Conservation (phyloP, 148 eudicot species). For the Fallopia convolvulus region DNA sequence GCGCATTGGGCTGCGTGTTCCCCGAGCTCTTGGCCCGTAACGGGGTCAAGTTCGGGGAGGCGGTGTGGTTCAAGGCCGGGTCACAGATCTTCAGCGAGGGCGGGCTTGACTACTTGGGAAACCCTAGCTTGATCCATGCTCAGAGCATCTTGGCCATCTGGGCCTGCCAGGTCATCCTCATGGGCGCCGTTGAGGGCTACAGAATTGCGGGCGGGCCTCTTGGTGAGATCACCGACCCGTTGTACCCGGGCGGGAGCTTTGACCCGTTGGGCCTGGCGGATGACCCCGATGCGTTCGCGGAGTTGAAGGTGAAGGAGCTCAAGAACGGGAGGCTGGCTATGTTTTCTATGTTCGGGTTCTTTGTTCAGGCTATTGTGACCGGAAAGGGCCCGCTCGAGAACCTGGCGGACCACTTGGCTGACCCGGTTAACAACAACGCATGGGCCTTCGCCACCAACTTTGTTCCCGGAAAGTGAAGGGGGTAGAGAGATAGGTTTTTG, state of each 20-base stretch:
- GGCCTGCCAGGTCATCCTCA: constrained; percentile 31
- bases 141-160: constrained; percentile 35
- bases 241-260: constrained; percentile 31
- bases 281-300: constrained; percentile 33
- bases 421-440: constrained; percentile 32
- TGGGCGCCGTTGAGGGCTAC: constrained; percentile 36
- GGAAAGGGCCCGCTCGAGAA: constrained; percentile 38
- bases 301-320: constrained; percentile 34
- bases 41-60: constrained; percentile 38
- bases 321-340: constrained; percentile 32
- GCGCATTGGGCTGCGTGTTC: constrained; percentile 32
- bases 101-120: constrained; percentile 40
- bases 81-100: constrained; percentile 35
- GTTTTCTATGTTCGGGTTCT: constrained; percentile 37
- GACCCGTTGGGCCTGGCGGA: constrained; percentile 34
- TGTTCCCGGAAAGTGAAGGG: constrained; percentile 24
- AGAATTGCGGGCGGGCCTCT: constrained; percentile 32
- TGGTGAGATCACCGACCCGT: constrained; percentile 30
- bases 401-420: constrained; percentile 28
- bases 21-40: constrained; percentile 30
- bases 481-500: background rate
- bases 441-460: constrained; percentile 35
- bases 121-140: constrained; percentile 36
- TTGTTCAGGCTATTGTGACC: constrained; percentile 30
- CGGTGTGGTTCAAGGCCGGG: constrained; percentile 37